Evolutionary conservation across 768 basidiomycete species (phyloP).

Genomic region (Artomyces pyxidatus): DNA sequence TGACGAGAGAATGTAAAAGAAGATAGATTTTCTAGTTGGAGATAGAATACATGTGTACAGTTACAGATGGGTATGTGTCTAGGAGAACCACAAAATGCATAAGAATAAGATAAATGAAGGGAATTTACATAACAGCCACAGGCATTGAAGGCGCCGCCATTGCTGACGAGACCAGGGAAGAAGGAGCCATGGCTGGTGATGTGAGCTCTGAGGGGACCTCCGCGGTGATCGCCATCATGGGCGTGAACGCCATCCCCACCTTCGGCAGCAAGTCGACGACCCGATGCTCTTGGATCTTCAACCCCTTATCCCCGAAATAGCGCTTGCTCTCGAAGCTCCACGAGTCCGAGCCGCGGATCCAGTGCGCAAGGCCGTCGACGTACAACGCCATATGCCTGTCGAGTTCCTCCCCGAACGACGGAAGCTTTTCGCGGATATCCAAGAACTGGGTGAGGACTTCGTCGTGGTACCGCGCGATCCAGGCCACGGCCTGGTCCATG

Average conservation of each 20-base stretch:
- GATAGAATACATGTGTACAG: too few relatives aligned
- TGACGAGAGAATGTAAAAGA: too few relatives aligned
- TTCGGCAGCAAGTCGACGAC: conserved; percentile 1
- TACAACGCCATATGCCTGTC: conserved; percentile 26
- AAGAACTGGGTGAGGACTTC: conserved; percentile 26
- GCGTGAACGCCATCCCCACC: background rate
- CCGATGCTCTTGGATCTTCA: conserved; percentile 15
- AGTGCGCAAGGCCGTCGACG: conserved; percentile 32
- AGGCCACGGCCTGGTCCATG: conserved; percentile 22
- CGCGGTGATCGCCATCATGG: conserved; percentile 12
- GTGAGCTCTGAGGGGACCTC: too few relatives aligned
- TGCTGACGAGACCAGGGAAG: too few relatives aligned
- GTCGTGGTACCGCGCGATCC: conserved; percentile 8
- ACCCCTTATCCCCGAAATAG: conserved; percentile 25
- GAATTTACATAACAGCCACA: too few relatives aligned
- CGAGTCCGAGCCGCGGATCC: conserved; percentile 27
- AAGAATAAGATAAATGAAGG: too few relatives aligned
- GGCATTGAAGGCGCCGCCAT: too few relatives aligned
- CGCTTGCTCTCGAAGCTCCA: conserved; percentile 29
- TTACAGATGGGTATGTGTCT: too few relatives aligned
- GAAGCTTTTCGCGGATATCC: conserved; percentile 20
- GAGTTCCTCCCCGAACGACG: conserved; percentile 29
- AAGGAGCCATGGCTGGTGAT: too few relatives aligned
- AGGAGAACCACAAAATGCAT: too few relatives aligned
- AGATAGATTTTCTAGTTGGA: too few relatives aligned